A percentile compares a stretch with the other conserved stretches of the same genome.
Evolutionary conservation across 73 alveolate genomes (phyloP).

Genomic region (Blepharisma japonicum): DNA sequence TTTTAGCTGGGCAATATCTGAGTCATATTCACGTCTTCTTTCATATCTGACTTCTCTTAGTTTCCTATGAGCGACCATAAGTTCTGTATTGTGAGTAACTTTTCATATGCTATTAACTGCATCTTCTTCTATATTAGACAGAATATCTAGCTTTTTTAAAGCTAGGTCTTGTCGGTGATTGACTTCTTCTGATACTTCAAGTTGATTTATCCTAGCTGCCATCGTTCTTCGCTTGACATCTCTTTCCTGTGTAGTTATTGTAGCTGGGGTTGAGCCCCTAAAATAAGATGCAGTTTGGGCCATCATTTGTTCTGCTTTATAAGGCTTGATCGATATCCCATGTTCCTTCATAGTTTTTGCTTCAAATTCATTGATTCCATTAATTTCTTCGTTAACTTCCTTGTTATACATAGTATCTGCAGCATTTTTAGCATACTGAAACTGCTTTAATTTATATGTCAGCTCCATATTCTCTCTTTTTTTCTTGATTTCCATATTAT

Average conservation of each 20-base stretch:
- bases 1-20: conserved; percentile 51
- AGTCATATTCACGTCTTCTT: conserved; percentile 79
- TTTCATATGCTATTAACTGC: conserved; percentile 76
- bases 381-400: conserved; percentile 8
- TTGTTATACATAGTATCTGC: conserved; percentile 54
- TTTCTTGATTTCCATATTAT: conserved; percentile 82
- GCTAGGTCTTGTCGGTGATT: conserved; percentile 74
- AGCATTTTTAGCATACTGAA: conserved; percentile 66
- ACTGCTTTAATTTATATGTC: conserved; percentile 80
- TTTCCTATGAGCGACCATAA: conserved; percentile 79
- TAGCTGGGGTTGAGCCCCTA: background rate
- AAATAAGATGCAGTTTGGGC: background rate
- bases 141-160: conserved; percentile 67
- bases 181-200: conserved; percentile 75
- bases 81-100: conserved; percentile 78
- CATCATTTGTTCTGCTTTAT: conserved; percentile 3
- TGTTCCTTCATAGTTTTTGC: background rate
- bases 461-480: conserved; percentile 87
- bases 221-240: conserved; percentile 83
- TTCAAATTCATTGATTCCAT: conserved; percentile 18
- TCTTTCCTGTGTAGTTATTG: conserved; percentile 81
- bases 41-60: conserved; percentile 84
- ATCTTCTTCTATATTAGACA: conserved; percentile 79
- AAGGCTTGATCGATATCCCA: conserved; percentile 11
- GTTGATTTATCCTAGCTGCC: conserved; percentile 74